phyloP scores from a whole-genome alignment of 2,329 filamentous ascomycete genomes.

The Colletotrichum cereale region DNA sequence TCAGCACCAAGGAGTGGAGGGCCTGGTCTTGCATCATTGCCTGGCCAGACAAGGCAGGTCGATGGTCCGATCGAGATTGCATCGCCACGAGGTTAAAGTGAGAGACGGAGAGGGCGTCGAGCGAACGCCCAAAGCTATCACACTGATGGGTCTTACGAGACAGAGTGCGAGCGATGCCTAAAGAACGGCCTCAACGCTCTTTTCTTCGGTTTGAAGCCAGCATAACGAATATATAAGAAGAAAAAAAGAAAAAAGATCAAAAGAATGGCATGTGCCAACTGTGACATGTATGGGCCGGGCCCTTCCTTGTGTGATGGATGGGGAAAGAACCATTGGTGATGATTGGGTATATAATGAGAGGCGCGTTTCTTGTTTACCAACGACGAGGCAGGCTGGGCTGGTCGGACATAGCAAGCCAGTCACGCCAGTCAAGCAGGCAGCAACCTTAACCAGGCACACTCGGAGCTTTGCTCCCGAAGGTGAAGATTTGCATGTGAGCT shows the following conservation, averaged over 20 bases:
- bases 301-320: slow-evolving; percentile 21
- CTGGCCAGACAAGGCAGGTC: slow-evolving; percentile 32
- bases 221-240: slow-evolving; percentile 29
- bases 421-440: slow-evolving; percentile 20
- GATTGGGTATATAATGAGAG: slow-evolving; percentile 6
- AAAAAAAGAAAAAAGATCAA: slow-evolving; percentile 33
- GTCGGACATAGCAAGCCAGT: slow-evolving; percentile 2
- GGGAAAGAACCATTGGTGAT: slow-evolving; percentile 3
- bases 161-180: slow-evolving; percentile 38
- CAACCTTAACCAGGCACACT: slow-evolving; percentile 33
- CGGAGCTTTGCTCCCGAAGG: slow-evolving; percentile 35
- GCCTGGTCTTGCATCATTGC: slow-evolving; percentile 48
- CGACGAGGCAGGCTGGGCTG: slow-evolving; percentile 3
- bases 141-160: slow-evolving; percentile 44
- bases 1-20: slow-evolving; percentile 78
- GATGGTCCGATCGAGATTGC: slow-evolving; percentile 51
- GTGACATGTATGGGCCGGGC: slow-evolving; percentile 33
- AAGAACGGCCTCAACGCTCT: slow-evolving; percentile 32
- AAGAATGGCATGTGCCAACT: slow-evolving; percentile 19
- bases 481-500: slow-evolving; percentile 41
- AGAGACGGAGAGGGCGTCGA: slow-evolving; percentile 74
- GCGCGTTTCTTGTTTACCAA: slow-evolving; percentile 25
- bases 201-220: slow-evolving; percentile 33
- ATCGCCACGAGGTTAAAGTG: slow-evolving; percentile 79
- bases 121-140: slow-evolving; percentile 61